phyloP scores from a whole-genome alignment of 2,329 filamentous ascomycete genomes.

The Hypoxylon sp. region DNA sequence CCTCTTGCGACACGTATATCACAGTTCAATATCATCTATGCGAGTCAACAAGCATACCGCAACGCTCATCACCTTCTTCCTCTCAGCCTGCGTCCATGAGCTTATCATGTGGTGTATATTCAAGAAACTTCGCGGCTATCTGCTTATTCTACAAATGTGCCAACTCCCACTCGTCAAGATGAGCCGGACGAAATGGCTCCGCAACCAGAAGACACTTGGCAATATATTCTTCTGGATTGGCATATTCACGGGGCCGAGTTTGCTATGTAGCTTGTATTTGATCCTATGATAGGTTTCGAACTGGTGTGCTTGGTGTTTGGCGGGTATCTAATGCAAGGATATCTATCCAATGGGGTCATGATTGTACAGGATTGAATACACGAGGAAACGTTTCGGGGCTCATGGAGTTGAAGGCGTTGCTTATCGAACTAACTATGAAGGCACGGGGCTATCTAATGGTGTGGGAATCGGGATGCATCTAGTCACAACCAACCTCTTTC shows the following conservation, averaged over 20 bases:
- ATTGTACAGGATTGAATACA: conserved; percentile 5
- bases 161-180: conserved; percentile 80
- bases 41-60: conserved; percentile 78
- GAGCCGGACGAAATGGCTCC: conserved; percentile 76
- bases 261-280: conserved; percentile 73
- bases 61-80: conserved; percentile 81
- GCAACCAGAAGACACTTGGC: conserved; percentile 73
- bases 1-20: conserved; percentile 83
- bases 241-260: conserved; percentile 81
- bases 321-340: not conserved
- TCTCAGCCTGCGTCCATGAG: conserved; percentile 80
- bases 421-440: not conserved
- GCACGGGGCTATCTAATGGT: not conserved
- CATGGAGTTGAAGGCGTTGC: conserved; percentile 6
- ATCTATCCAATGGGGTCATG: conserved; percentile 3
- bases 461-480: no score
- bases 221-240: conserved; percentile 85
- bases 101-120: conserved; percentile 86
- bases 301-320: conserved; percentile 19
- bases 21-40: conserved; percentile 81
- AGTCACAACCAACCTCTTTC: not conserved
- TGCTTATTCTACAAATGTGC: conserved; percentile 80
- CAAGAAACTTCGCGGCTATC: conserved; percentile 81
- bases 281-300: conserved; percentile 61
- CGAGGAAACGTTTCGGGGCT: not conserved